Conservation (phyloP, 345 rosid species). For the Camelina hispida region DNA sequence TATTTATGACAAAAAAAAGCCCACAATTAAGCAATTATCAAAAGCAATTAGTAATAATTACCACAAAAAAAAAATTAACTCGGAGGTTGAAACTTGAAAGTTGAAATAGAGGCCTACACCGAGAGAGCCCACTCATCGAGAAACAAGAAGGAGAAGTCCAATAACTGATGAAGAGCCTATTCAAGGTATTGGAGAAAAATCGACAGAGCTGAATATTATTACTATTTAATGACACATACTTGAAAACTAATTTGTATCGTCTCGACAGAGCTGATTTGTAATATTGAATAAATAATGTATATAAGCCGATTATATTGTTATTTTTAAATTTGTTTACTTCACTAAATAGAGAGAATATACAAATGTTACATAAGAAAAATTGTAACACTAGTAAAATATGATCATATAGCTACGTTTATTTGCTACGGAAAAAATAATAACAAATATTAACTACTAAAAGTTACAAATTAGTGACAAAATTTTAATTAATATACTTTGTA, state of each 20-base stretch:
- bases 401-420: too few relatives aligned
- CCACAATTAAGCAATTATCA: not conserved
- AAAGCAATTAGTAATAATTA: not conserved
- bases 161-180: not conserved
- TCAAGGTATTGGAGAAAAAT: not conserved
- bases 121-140: constrained; percentile 1
- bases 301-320: not conserved
- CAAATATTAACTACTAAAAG: too few relatives aligned
- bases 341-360: not conserved
- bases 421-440: too few relatives aligned
- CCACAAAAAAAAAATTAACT: not conserved
- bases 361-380: not conserved
- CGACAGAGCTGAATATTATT: not conserved
- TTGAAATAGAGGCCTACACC: not conserved
- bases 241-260: too few relatives aligned
- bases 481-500: too few relatives aligned
- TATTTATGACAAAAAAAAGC: not conserved
- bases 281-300: too few relatives aligned
- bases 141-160: not conserved
- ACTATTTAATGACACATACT: too few relatives aligned
- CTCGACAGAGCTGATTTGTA: not conserved
- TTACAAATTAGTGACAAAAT: too few relatives aligned
- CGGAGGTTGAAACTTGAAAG: not conserved
- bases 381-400: too few relatives aligned
- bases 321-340: not conserved